Base-by-base conservation (phyloP, 1,284 basidiomycete species). In the Tylopilus orsonianus region DNA sequence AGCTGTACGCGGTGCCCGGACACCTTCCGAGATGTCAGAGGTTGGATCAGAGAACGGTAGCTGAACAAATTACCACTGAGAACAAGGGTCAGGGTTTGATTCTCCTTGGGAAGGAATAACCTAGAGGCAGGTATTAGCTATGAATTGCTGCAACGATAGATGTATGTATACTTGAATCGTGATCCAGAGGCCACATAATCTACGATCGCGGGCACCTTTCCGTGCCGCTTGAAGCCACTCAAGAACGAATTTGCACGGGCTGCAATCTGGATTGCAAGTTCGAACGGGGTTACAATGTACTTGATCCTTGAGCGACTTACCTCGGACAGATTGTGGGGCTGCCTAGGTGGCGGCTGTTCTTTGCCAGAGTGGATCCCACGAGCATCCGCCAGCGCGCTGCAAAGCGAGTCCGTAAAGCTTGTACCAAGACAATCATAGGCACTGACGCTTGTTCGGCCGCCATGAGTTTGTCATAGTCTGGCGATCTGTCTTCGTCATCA, bases 161-260 rank as follows among this genome's bases (percentile, higher is more conserved):
- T 27, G 26, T 13, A 39, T 26, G 18, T 29, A 62, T 52, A 91
- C 88, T 95, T 97, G 82, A 94, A 97, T 44, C 94, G 83, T 6
- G 93, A 96, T 35, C 93, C 94, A 35, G 92, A 80, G 38, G 93
- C 87, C 52, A 98, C 93, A 67, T 93, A 97, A 46, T 99, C 95
- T 19, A 98, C 93, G 6, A 97, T 73, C 8, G 88, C 96, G 2
- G 85, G 75, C 47, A 96, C 81, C 58, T 80, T 81, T 14, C 93
- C 95, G 44, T 83, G 74, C 22, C 96, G 85, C 72, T 97, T 99
- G 78, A 97, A 95, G 38, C 87, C 83, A 48, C 90, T 91, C 18
- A 98, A 71, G 72, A 93, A 97, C 56, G 89, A 86, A 24, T 80
- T 81, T 0, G 93, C 92, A 53, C 93, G 86, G 49, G 75, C 70